A percentile compares a stretch with the other conserved stretches of the same genome.
phyloP scores from a whole-genome alignment of 805 yeast genomes.

The Phaffomyces opuntiae region DNA sequence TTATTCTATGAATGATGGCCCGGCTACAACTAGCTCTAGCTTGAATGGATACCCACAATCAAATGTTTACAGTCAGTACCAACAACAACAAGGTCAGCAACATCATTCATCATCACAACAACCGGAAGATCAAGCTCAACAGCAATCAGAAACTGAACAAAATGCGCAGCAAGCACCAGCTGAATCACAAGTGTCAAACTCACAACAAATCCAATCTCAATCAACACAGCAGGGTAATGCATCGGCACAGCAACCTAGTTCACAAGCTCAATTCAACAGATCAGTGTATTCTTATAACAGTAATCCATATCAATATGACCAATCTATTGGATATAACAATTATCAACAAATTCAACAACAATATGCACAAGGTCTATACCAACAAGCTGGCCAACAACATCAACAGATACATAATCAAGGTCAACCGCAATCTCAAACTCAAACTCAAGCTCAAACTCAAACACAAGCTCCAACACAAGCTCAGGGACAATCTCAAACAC shows the following conservation, averaged over 20 bases:
- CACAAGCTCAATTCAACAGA: constrained; percentile 1
- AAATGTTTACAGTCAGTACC: constrained; percentile 1
- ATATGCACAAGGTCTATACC: constrained; percentile 7
- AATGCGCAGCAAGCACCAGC: too few species aligned
- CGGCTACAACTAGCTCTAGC: background rate
- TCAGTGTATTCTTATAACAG: background rate
- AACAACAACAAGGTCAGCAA: background rate
- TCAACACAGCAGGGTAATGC: background rate
- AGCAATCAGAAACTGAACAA: too few species aligned
- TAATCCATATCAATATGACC: constrained; percentile 1
- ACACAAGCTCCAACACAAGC: constrained; percentile 6
- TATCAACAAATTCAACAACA: constrained; percentile 9
- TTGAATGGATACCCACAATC: background rate
- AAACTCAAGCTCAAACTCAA: background rate
- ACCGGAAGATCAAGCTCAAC: too few species aligned
- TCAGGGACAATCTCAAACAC: background rate
- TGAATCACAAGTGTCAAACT: too few species aligned
- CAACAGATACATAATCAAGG: constrained; percentile 7
- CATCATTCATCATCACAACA: background rate
- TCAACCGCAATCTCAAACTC: constrained; percentile 1
- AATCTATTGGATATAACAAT: background rate
- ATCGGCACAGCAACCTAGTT: background rate
- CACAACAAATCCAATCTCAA: too few species aligned
- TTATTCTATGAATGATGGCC: constrained; percentile 1
- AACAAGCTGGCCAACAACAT: constrained; percentile 4